Percentiles rank a stretch among this genome's conserved stretches.
These are phyloP conservation scores for Trypanosoma melophagium DNA, from an alignment of 208 protist species.

Conservation along the genomic window DNA sequence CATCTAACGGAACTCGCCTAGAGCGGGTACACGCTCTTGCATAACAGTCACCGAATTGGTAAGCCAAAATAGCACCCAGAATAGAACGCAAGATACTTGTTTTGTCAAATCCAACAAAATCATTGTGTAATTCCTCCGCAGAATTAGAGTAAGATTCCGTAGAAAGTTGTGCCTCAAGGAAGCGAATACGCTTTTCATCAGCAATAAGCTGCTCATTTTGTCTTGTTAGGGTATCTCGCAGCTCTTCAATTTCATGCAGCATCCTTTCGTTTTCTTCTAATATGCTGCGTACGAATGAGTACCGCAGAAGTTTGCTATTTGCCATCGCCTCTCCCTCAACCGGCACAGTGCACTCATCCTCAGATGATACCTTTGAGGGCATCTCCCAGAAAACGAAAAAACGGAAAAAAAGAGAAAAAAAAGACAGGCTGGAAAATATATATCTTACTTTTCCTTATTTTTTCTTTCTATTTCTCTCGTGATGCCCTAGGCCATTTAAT, in stretches of 20 bases:
- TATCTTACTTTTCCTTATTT: not conserved
- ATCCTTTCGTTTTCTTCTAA: constrained; percentile 24
- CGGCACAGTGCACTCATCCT: not conserved
- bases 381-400: constrained; percentile 13
- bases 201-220: constrained; percentile 11
- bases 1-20: not conserved
- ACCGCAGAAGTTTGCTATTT: not conserved
- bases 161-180: constrained; percentile 5
- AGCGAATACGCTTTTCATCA: not conserved
- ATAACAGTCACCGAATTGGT: constrained; percentile 13
- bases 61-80: constrained; percentile 7
- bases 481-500: no score
- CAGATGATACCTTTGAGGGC: constrained; percentile 13
- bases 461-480: not conserved
- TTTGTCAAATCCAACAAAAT: constrained; percentile 9
- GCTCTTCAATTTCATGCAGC: constrained; percentile 22
- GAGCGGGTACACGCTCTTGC: not conserved
- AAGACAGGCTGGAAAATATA: constrained; percentile 21
- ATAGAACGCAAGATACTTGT: constrained; percentile 23
- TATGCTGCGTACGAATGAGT: constrained; percentile 17
- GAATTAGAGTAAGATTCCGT: not conserved
- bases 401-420: constrained; percentile 24
- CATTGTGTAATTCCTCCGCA: not conserved
- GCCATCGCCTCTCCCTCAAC: not conserved
- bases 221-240: constrained; percentile 9